Conservation (phyloP, 1,284 basidiomycete genomes). For the Ceratobasidium sp. region DNA sequence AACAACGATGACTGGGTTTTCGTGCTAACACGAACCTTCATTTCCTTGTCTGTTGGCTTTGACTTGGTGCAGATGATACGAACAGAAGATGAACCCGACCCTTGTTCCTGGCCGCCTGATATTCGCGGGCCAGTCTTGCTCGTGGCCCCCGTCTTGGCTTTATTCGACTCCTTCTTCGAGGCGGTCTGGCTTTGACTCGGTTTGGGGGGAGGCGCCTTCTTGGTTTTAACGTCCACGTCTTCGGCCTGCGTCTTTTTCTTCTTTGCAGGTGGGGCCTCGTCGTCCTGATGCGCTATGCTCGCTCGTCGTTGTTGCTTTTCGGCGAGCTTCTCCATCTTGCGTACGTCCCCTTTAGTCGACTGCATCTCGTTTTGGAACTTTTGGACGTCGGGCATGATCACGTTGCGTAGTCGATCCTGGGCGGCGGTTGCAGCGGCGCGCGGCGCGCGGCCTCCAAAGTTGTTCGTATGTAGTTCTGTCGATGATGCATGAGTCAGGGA, state of each 20-base stretch:
- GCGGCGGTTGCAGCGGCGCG: constrained; percentile 76
- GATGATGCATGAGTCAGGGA: constrained; percentile 5
- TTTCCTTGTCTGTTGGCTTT: constrained; percentile 32
- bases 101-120: not conserved
- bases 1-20: not conserved
- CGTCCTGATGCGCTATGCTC: constrained; percentile 19
- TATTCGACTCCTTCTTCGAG: constrained; percentile 5
- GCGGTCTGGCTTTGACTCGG: constrained; percentile 14
- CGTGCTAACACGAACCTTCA: constrained; percentile 10
- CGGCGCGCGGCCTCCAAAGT: constrained; percentile 48
- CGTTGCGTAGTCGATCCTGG: constrained; percentile 69
- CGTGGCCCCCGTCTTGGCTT: not conserved
- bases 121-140: constrained; percentile 23
- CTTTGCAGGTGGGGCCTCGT: constrained; percentile 26
- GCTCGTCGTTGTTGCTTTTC: constrained; percentile 33
- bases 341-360: constrained; percentile 47
- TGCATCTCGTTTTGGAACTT: constrained; percentile 76
- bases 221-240: constrained; percentile 51
- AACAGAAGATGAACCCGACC: not conserved
- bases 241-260: constrained; percentile 52
- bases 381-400: constrained; percentile 81
- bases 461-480: constrained; percentile 8
- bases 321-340: constrained; percentile 40
- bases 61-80: constrained; percentile 43
- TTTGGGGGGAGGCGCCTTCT: constrained; percentile 15